Conservation (phyloP, 2,329 filamentous ascomycete species). For the Pyrenochaeta sp. region DNA sequence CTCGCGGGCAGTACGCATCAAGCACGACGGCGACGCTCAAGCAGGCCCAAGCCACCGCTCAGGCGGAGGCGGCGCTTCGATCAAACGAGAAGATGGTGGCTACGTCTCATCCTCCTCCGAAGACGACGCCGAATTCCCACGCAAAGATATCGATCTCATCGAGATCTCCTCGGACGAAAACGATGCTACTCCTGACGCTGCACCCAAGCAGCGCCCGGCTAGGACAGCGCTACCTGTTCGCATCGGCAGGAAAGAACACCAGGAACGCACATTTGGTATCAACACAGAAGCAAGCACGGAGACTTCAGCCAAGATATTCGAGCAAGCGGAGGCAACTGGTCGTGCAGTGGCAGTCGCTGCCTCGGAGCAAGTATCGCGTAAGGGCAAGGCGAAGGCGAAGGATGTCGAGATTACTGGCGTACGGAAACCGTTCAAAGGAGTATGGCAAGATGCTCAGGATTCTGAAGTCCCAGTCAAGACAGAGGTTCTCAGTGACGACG, state of each 20-base stretch:
- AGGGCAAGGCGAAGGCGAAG: slow-evolving; percentile 53
- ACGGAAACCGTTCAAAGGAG: slow-evolving; percentile 54
- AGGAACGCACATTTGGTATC: slow-evolving; percentile 62
- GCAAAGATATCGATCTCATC: slow-evolving; percentile 66
- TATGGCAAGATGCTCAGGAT: slow-evolving; percentile 55
- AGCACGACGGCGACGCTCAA: slow-evolving; percentile 41
- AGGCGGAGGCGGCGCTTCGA: slow-evolving; percentile 19
- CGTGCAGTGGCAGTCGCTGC: slow-evolving; percentile 24
- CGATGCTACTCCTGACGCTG: slow-evolving; percentile 36
- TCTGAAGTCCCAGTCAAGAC: slow-evolving; percentile 58
- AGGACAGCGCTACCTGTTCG: slow-evolving; percentile 58
- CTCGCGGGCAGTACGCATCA: slow-evolving; percentile 41
- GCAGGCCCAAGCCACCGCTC: slow-evolving; percentile 25
- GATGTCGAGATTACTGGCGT: slow-evolving; percentile 55
- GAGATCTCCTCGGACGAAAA: slow-evolving; percentile 66
- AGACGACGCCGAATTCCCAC: slow-evolving; percentile 53
- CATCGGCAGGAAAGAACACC: slow-evolving; percentile 64
- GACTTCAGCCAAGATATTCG: slow-evolving; percentile 52
- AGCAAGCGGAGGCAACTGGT: slow-evolving; percentile 45
- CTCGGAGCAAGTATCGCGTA: slow-evolving; percentile 31
- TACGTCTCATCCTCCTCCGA: slow-evolving; percentile 60
- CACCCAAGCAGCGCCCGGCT: slow-evolving; percentile 26
- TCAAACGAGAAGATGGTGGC: slow-evolving; percentile 48
- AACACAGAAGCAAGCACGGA: slow-evolving; percentile 62
- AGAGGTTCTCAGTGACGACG: slow-evolving; percentile 62